Evolutionary conservation across 1,284 basidiomycete genomes (phyloP), one percentile per base, ranked within the genome.

Genomic region (Ganoderma sinense): DNA sequence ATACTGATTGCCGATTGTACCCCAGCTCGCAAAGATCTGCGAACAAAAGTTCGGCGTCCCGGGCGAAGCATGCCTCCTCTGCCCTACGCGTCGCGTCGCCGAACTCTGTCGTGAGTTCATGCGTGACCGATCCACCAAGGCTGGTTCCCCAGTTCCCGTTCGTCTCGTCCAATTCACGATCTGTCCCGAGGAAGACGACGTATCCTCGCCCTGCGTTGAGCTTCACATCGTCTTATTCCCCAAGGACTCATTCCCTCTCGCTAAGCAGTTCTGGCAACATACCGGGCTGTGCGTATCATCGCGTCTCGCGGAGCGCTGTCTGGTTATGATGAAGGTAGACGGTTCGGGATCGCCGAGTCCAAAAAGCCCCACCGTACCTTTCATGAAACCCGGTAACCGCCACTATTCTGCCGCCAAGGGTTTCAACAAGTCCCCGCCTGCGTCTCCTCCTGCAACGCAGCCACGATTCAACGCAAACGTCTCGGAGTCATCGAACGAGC

Each of bases 241-340:
- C 5, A 82, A 84, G 16, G 84, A 89, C n/a, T 80, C 86, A 4
- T 93, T 89, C 75, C 78, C 87, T 0, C 78, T 93, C 5, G 96
- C 95, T 16, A 98, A 96, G 81, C 88, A 95, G 78, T 98, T 97
- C 80, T 98, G 97, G 97, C 97, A 99, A 77, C 97, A 99, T 78
- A 92, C 94, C 0, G 97, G 97, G 0, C 85, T 94, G 72, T 97
- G 97, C 0, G 92, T 99, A 64, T 95, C 94, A 1, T 97, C 94
- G 72, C 91, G 97, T 26, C 82, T 94, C 43, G 97, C 97, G 1
- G 96, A 97, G 68, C 85, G 90, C 64, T 96, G 94, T 75, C 86
- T 99, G 33, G 84, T 88, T 26, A 84, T 94, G 75, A 84, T 96
- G 8, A 80, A 82, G 3, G 83, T 85, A 31, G 81, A 83, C 48